Percentiles rank a stretch among this genome's conserved stretches.
Conservation (phyloP, 768 basidiomycete species). For the Naganishia onofrii region DNA sequence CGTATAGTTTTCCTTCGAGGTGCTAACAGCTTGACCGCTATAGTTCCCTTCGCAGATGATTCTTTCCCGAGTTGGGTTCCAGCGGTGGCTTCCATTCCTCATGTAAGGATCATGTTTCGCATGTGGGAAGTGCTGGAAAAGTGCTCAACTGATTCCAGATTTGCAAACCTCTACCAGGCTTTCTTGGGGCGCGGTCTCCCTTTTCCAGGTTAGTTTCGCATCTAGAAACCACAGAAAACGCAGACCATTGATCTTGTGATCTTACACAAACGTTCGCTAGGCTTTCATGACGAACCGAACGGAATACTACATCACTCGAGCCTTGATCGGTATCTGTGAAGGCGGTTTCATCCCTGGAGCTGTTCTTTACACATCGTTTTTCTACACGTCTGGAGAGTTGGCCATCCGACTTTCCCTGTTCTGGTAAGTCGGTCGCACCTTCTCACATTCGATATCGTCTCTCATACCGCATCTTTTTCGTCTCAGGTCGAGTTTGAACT, state of each 20-base stretch:
- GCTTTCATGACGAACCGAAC: constrained; percentile 29
- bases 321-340: constrained; percentile 29
- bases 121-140: too few relatives aligned
- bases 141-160: neutral
- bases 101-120: neutral
- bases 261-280: constrained; percentile 1
- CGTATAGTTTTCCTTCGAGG: too few relatives aligned
- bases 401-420: constrained; percentile 31
- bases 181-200: constrained; percentile 24
- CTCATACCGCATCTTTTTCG: neutral
- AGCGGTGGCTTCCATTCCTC: constrained; percentile 33
- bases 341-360: constrained; percentile 27
- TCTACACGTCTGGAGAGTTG: constrained; percentile 29
- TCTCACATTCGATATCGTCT: neutral
- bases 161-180: neutral
- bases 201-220: constrained; percentile 11
- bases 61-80: constrained; percentile 27
- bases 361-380: constrained; percentile 18
- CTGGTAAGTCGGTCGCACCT: constrained; percentile 14
- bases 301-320: constrained; percentile 32
- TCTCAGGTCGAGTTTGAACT: constrained; percentile 22
- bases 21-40: constrained; percentile 29
- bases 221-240: neutral
- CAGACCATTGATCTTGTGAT: neutral
- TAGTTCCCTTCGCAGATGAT: constrained; percentile 34